Percentiles rank a stretch among this genome's conserved stretches.
These are phyloP conservation scores for Tricholomella constricta DNA, from an alignment of 768 basidiomycete genomes.

Conservation along the genomic window DNA sequence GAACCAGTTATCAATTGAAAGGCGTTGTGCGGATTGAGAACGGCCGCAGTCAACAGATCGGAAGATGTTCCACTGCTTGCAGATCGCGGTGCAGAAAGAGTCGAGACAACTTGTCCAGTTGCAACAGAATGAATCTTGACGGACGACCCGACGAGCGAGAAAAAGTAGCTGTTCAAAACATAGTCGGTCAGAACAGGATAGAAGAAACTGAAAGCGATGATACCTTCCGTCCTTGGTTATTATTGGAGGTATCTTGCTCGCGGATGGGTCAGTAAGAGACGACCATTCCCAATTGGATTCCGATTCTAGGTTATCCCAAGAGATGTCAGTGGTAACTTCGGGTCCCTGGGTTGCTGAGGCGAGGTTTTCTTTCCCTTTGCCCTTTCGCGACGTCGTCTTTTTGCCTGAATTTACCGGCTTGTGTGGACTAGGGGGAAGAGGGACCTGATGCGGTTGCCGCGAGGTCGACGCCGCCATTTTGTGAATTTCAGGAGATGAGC, in stretches of 20 bases:
- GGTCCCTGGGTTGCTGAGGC: constrained; percentile 12
- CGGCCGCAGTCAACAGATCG: constrained; percentile 68
- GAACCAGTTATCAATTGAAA: constrained; percentile 90
- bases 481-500: constrained; percentile 12
- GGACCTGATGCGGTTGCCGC: constrained; percentile 39
- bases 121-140: constrained; percentile 84
- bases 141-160: constrained; percentile 77
- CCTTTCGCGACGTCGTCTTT: constrained; percentile 39
- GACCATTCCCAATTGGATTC: constrained; percentile 63
- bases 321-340: constrained; percentile 16
- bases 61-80: constrained; percentile 37
- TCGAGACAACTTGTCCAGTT: constrained; percentile 81
- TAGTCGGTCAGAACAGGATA: constrained; percentile 1
- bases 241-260: constrained; percentile 66
- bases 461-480: constrained; percentile 47
- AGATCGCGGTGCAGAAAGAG: constrained; percentile 59
- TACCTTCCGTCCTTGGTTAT: constrained; percentile 92
- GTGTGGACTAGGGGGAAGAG: constrained; percentile 31
- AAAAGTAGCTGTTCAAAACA: constrained; percentile 70
- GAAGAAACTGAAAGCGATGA: constrained; percentile 4
- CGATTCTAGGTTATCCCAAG: constrained; percentile 29
- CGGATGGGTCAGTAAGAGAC: constrained; percentile 66
- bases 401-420: constrained; percentile 23
- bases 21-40: constrained; percentile 81
- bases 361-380: constrained; percentile 49